Percentiles rank a stretch among this genome's conserved stretches.
These are phyloP conservation scores for Dillenia suffruticosa DNA, from an alignment of 164 flowering plant species.

Conservation along the genomic window DNA sequence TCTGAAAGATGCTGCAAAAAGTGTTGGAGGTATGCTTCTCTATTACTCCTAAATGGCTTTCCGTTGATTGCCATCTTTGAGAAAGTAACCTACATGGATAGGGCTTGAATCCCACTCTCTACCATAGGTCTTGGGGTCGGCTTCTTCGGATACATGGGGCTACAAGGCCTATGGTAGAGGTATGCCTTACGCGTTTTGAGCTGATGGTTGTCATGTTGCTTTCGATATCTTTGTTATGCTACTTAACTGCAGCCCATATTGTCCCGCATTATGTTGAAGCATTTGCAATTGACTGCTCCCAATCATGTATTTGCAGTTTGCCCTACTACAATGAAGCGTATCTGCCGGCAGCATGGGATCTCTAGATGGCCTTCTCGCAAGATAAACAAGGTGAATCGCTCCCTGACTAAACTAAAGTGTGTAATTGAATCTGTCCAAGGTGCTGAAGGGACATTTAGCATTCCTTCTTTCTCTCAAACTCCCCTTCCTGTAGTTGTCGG, in stretches of 20 bases:
- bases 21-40: constrained; percentile 80
- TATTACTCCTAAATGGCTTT: not conserved
- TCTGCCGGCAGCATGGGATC: constrained; percentile 95
- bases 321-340: constrained; percentile 98
- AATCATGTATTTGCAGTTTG: constrained; percentile 57
- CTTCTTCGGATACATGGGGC: too few species aligned
- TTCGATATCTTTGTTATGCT: too few species aligned
- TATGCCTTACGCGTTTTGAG: too few species aligned
- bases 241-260: too few species aligned
- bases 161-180: too few species aligned
- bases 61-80: constrained; percentile 1
- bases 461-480: constrained; percentile 48
- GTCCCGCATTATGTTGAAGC: not conserved
- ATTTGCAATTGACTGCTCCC: constrained; percentile 11
- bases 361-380: constrained; percentile 98
- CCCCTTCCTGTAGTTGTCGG: constrained; percentile 62
- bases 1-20: constrained; percentile 97
- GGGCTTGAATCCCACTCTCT: not conserved
- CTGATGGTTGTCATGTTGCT: too few species aligned
- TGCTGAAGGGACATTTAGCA: constrained; percentile 59
- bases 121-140: too few species aligned
- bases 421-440: constrained; percentile 96
- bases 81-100: not conserved
- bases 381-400: constrained; percentile 90
- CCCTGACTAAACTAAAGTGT: constrained; percentile 80